Base-by-base conservation (phyloP, 768 basidiomycete species). In the Mycena amicta region DNA sequence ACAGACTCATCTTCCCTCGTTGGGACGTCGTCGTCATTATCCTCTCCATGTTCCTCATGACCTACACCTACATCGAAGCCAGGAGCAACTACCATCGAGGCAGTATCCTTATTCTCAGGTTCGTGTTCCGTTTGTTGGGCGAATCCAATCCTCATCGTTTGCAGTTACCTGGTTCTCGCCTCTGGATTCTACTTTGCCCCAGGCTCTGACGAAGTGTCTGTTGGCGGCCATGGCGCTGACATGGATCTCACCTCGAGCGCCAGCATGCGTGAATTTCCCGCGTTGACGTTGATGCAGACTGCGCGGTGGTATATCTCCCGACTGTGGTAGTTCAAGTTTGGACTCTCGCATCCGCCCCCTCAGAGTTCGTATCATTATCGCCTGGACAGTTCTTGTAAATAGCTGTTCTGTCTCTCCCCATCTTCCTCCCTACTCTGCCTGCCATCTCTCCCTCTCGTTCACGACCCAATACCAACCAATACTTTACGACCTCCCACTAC, bases 31-130 rank as follows among this genome's bases (percentile, higher is more conserved):
- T 98, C 65, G 90, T 88, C 26, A 89, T 98, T 68, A 90, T 98
- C 64, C 82, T 99, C 45, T 93, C 95, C 0, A 95, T 99, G 77
- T 99, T 98, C 82, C 74, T 98, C 62, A 85, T 99, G 82, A 98
- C 97, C 0, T 99, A 99, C 72, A 96, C 95, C 3, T 98, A 97
- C 71, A 97, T 98, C 67, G 97, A 99, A 75, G 95, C 95, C n/a
- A 94, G 90, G 78, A 92, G 91, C 66, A 98, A 98, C 74, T 99
- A 99, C 71, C 94, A 98, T 70, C 87, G 97, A 65, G 97, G 97
- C 47, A 94, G 92, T 65, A 97, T 97, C 58, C 85, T 99, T 46
- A 89, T 98, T 54, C 79, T 98, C 50, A 95, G 95, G 93, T 95
- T 65, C 47, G 71, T 59, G n/a, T 43, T 18, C 16, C 30, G 4